Base-by-base conservation (phyloP, 305 asterid genomes). In the Fraxinus dipetala region DNA sequence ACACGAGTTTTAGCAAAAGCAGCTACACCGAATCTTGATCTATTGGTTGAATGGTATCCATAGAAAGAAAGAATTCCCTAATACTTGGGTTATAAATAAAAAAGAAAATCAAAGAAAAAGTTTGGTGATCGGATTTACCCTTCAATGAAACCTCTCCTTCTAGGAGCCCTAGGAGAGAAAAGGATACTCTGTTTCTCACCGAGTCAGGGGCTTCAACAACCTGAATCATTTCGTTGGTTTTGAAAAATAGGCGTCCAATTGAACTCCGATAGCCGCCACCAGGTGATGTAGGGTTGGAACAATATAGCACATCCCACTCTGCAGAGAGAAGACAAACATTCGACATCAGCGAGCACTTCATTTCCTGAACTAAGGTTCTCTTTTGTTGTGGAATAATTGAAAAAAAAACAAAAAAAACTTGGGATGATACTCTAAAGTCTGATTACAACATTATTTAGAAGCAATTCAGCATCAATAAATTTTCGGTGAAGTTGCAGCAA, bases 261-360 rank as follows among this genome's bases (percentile, higher is more conserved):
- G 96, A 92, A 85, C 96, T 94, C 83, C 99, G 85, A 84, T 83
- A 95, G 79, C 94, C 94, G 22, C 98, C 98, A 16, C 99, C 98
- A 14, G 99, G 98, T 9, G 98, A 95, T 4, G 98, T 94, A 22
- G 98, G 98, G 45, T 92, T 92, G 28, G 99, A 95, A 80, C 98
- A 92, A 80, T 95, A 95, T 82, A 88, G 81, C 26, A 95, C 98
- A 84, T 94, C 98, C 98, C 99, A 95, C 82, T 95, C 99, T 95
- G 87, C 81, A 78, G 75, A 28, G 35, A 28, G n/a, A 14, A 75
- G 75, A 30, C 75, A 30, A 69, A 11, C 65, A 54, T 69, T 30
- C 20, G 11, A 28, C 14, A 30, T 28, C 22, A 31, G 75, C 4
- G 6, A 63, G 72, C 34, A 63, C 72, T 24, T 61, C n/a, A 84